Evolutionary conservation across 805 yeast genomes (phyloP), one percentile per base, ranked within the genome.

Genomic region (Yamadazyma paraphyllophila): DNA sequence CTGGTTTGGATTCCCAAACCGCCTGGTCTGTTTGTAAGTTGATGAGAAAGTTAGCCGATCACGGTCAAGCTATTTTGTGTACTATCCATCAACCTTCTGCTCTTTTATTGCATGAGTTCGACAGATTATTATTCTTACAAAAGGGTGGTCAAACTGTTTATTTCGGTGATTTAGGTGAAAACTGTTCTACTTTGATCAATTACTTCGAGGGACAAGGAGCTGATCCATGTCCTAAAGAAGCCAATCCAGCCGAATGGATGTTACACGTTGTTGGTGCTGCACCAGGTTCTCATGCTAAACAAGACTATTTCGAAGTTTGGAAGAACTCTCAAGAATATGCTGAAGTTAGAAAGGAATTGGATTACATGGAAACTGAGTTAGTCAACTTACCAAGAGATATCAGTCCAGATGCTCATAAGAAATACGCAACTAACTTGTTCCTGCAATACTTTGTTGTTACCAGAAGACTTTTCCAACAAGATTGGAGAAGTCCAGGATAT

Each of bases 191-290:
- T 2, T 70, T 86, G 61, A 77, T 82, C 41, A 61, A 71, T 47
- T 85, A 85, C 62, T 85, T 85, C 59, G 91, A 85, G 65, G 74
- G 73, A 52, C 66, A 83, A 58, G 87, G 96, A 26, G 90, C 91
- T 33, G 64, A 59, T 33, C 56, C 58, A 36, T 67, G 73, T 59
- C 71, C 70, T 7, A 43, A 50, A 20, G 64, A 65, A 54, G 67
- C 71, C 7, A 66, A 66, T 49, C 71, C 72, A 3, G 71, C 71
- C 14, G 96, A 88, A 68, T 89, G 95, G 94, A 89, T 89, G 95
- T 72, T 89, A 66, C 85, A 85, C 52, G 86, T 83, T 51, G 83
- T 84, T 56, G 90, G 91, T 57, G 89, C 90, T 43, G 89, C 89
- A 32, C 90, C 90, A 8, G 89, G 89, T 44, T 78, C 88, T 33